A percentile compares a stretch with the other conserved stretches of the same genome.
Evolutionary conservation across 1,139 yeast genomes (phyloP).

Genomic region (Scheffersomyces lignicola): DNA sequence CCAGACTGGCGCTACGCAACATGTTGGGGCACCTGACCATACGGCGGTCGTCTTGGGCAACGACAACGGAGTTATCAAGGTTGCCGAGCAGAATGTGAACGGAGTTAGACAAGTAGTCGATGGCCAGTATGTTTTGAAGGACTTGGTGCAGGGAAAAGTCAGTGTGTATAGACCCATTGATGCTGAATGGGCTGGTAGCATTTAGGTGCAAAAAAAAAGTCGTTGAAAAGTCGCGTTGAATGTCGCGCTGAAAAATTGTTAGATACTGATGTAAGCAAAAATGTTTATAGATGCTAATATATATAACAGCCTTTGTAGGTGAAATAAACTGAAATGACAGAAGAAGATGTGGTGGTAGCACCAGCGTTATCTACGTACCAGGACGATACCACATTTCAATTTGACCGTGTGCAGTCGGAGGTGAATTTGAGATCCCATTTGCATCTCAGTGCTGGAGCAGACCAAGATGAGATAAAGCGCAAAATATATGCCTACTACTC

Average conservation of each 20-base stretch:
- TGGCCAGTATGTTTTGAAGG: constrained; percentile 44
- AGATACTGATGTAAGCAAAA: neutral
- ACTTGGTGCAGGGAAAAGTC: constrained; percentile 50
- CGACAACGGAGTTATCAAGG: constrained; percentile 29
- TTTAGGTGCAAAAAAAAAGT: constrained; percentile 5
- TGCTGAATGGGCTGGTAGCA: constrained; percentile 48
- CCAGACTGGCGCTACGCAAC: constrained; percentile 24
- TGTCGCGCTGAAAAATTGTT: neutral
- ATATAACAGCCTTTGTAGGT: constrained; percentile 2
- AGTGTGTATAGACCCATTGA: constrained; percentile 58
- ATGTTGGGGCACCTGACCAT: constrained; percentile 65
- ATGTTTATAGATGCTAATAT: constrained; percentile 1
- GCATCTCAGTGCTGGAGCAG: constrained; percentile 20
- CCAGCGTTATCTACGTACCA: constrained; percentile 64
- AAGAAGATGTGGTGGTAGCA: constrained; percentile 30
- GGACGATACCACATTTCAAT: constrained; percentile 51
- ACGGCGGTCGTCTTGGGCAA: constrained; percentile 58
- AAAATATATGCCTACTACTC: constrained; percentile 51
- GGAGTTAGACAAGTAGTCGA: constrained; percentile 49
- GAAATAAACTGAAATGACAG: constrained; percentile 10
- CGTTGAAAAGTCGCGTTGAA: no score
- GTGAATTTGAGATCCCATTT: constrained; percentile 36
- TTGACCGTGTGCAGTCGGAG: constrained; percentile 33
- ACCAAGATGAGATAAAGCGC: constrained; percentile 25
- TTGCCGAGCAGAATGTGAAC: constrained; percentile 65